phyloP scores from a whole-genome alignment of 2,329 filamentous ascomycete genomes.

The Neurospora sp. region DNA sequence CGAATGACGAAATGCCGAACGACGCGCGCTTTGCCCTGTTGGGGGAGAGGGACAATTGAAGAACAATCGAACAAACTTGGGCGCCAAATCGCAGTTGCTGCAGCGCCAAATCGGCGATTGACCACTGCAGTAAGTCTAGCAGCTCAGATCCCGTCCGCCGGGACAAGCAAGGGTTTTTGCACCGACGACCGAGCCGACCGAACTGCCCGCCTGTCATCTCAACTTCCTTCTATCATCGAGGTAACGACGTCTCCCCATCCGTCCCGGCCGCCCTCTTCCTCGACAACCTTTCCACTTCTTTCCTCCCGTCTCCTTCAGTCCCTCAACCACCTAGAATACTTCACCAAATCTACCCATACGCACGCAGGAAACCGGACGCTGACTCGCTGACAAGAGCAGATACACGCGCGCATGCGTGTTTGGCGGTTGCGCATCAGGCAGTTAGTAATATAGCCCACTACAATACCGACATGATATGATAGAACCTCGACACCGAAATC shows the following conservation, averaged over 20 bases:
- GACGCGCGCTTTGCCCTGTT: neutral
- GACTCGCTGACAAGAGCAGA: neutral
- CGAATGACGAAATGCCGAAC: neutral
- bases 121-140: neutral
- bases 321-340: neutral
- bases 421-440: neutral
- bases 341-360: neutral
- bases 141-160: neutral
- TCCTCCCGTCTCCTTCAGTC: neutral
- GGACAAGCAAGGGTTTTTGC: neutral
- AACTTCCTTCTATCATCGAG: neutral
- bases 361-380: neutral
- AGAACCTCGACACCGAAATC: constrained; percentile 2
- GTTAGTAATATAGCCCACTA: neutral
- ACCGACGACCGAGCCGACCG: neutral
- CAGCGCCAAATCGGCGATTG: neutral
- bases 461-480: constrained; percentile 14
- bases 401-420: neutral
- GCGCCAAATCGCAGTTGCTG: neutral
- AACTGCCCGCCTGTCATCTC: neutral
- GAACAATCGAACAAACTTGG: neutral
- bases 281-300: neutral
- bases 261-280: neutral
- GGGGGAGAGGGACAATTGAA: neutral
- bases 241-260: neutral